Conservation (phyloP, 495 filamentous ascomycete genomes). For the Neurospora africana region DNA sequence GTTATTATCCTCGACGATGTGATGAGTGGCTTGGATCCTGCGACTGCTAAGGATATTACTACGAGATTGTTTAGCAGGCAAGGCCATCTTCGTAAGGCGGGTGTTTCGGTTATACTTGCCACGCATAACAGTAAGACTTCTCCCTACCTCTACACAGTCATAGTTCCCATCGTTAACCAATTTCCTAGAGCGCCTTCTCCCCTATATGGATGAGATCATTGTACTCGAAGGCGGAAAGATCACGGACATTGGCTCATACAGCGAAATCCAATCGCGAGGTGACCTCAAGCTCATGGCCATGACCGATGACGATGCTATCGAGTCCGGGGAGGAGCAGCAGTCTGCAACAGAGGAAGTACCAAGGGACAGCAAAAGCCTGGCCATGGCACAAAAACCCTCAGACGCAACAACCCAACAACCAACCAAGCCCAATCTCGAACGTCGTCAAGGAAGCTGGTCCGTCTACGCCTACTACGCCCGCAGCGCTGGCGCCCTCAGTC, state of each 20-base stretch:
- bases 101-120: constrained; percentile 17
- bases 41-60: constrained; percentile 52
- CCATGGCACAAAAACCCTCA: not conserved
- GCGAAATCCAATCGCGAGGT: not conserved
- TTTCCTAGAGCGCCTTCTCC: not conserved
- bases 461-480: constrained; percentile 8
- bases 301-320: not conserved
- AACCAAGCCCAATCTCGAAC: not conserved
- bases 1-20: constrained; percentile 36
- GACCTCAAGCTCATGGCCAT: not conserved
- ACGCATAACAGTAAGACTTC: constrained; percentile 8
- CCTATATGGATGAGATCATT: not conserved
- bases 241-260: not conserved
- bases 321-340: not conserved
- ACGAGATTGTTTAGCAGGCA: constrained; percentile 34
- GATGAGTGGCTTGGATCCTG: constrained; percentile 51
- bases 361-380: not conserved
- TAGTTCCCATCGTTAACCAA: not conserved
- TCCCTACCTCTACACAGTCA: not conserved
- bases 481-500: not conserved
- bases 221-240: not conserved
- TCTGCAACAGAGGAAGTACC: not conserved
- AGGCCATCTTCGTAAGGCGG: constrained; percentile 16
- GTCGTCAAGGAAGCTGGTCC: constrained; percentile 1
- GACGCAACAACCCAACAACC: not conserved